These are phyloP conservation scores for Rhynchospora tenuis DNA, from an alignment of 176 grass and related monocot species.

Conservation along the genomic window DNA sequence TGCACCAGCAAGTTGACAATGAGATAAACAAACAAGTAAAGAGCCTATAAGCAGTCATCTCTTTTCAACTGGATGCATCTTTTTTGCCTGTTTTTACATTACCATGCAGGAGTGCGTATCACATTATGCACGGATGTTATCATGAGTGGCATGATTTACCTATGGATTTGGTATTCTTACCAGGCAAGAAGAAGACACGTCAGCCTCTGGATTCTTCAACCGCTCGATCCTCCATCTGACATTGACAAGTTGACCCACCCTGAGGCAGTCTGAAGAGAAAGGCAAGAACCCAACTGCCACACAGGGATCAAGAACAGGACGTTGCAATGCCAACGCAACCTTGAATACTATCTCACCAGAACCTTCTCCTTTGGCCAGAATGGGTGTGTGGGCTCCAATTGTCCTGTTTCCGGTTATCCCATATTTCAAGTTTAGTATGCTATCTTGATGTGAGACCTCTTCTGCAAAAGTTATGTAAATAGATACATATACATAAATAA, in stretches of 20 bases:
- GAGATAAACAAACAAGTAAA: background rate
- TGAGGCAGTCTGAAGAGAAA: conserved; percentile 76
- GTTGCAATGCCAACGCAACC: conserved; percentile 58
- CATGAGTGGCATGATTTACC: background rate
- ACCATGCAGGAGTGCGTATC: background rate
- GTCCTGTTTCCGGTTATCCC: conserved; percentile 76
- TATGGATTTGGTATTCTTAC: conserved; percentile 44
- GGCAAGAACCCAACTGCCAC: conserved; percentile 96
- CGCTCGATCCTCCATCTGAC: conserved; percentile 96
- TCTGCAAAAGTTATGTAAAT: conserved; percentile 33
- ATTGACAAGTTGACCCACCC: conserved; percentile 88
- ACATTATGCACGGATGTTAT: background rate
- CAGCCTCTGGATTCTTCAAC: conserved; percentile 50
- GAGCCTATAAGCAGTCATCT: background rate
- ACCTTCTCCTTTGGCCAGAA: conserved; percentile 25
- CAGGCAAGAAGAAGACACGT: conserved; percentile 27
- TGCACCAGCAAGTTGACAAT: background rate
- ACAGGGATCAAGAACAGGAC: conserved; percentile 87
- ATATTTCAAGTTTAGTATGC: conserved; percentile 76
- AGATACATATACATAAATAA: too few species aligned
- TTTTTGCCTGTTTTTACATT: background rate
- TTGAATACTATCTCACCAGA: conserved; percentile 65
- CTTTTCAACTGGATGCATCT: background rate
- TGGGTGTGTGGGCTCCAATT: conserved; percentile 72
- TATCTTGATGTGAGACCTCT: conserved; percentile 48